Conservation (phyloP, 2,329 filamentous ascomycete species). For the Talaromyces sp. region DNA sequence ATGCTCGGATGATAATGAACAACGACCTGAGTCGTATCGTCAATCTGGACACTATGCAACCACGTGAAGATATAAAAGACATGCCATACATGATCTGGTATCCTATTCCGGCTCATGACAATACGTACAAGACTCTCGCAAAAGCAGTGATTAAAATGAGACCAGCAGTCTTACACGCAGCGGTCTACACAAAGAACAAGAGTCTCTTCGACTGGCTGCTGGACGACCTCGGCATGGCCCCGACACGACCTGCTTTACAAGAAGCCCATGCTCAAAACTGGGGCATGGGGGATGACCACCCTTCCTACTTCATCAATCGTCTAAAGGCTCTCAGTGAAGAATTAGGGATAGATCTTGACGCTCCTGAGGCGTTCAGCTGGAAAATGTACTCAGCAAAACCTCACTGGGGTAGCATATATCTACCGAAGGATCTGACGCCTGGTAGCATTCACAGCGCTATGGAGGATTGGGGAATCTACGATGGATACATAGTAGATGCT, state of each 20-base stretch:
- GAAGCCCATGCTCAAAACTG: background rate
- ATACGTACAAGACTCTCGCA: background rate
- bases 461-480: background rate
- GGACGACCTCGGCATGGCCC: background rate
- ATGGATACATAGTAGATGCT: conserved; percentile 1
- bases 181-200: background rate
- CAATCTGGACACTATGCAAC: conserved; percentile 3
- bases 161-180: background rate
- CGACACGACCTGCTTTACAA: background rate
- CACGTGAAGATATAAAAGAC: background rate
- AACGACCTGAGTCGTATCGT: background rate
- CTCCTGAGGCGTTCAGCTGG: background rate
- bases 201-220: background rate
- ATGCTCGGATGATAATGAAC: conserved; percentile 9
- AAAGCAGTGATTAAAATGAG: background rate
- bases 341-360: background rate
- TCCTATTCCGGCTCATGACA: background rate
- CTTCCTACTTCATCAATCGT: background rate
- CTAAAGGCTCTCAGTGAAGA: background rate
- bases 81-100: background rate
- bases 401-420: background rate
- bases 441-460: background rate
- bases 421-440: background rate
- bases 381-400: background rate
- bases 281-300: background rate